These are phyloP conservation scores for Guadua angustifolia DNA, from an alignment of 176 grass and related monocot genomes.

Conservation along the genomic window DNA sequence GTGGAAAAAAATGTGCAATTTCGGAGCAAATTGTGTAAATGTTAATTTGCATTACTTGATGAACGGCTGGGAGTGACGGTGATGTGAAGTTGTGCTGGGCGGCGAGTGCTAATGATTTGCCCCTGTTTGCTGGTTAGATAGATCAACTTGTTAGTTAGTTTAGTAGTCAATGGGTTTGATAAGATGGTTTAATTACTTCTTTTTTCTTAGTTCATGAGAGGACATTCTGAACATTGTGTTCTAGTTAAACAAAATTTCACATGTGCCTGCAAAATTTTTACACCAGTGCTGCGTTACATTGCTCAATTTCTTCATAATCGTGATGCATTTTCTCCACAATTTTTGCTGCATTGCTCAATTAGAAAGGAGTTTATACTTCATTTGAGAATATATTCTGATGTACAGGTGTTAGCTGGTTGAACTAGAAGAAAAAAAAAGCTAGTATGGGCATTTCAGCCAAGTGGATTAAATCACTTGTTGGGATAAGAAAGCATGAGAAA, in stretches of 20 bases:
- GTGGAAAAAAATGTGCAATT: background rate
- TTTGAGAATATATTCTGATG: background rate
- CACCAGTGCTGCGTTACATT: background rate
- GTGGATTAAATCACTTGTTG: constrained; percentile 89
- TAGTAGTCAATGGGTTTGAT: background rate
- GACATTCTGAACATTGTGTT: background rate
- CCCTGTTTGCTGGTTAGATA: background rate
- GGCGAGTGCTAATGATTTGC: too few species aligned
- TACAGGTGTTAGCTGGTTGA: constrained; percentile 36
- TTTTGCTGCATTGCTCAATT: background rate
- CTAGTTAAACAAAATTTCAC: background rate
- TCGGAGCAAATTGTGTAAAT: background rate
- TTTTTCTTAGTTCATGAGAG: background rate
- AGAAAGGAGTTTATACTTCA: background rate
- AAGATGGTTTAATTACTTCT: background rate
- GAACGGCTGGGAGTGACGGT: background rate
- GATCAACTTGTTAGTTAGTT: background rate
- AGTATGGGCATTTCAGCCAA: constrained; percentile 79
- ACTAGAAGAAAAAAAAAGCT: background rate
- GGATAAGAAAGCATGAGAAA: constrained; percentile 72
- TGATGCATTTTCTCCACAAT: background rate
- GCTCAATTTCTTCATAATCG: background rate
- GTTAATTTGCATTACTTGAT: constrained; percentile 22
- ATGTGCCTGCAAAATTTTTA: background rate
- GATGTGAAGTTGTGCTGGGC: background rate